Conservation (phyloP, 805 yeast genomes). For the Candida glaebosa region DNA sequence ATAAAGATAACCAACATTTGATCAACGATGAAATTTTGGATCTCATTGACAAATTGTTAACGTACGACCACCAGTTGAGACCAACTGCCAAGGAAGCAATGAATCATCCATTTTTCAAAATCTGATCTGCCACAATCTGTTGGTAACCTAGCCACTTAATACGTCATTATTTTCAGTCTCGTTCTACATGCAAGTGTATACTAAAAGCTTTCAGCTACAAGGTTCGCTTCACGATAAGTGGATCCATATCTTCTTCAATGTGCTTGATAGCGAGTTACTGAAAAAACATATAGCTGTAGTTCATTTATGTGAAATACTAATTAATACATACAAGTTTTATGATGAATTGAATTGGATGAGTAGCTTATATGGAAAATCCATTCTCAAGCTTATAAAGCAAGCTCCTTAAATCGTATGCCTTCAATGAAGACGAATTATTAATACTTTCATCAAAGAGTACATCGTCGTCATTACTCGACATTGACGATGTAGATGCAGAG, state of each 20-base stretch:
- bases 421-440: constrained; percentile 13
- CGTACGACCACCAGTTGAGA: constrained; percentile 86
- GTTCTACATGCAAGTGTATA: no score
- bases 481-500: constrained; percentile 8
- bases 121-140: constrained; percentile 3
- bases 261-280: no score
- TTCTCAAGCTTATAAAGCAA: constrained; percentile 21
- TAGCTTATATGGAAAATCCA: constrained; percentile 22
- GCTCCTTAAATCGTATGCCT: constrained; percentile 20
- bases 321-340: neutral
- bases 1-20: constrained; percentile 63
- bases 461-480: constrained; percentile 20
- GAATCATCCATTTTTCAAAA: constrained; percentile 52
- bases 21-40: constrained; percentile 69
- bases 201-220: no score
- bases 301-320: neutral
- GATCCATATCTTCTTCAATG: no score
- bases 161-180: no score
- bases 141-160: no score
- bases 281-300: no score
- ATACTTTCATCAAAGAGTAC: constrained; percentile 22
- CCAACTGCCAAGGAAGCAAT: constrained; percentile 87
- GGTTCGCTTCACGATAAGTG: no score
- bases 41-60: constrained; percentile 71
- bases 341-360: no score